Evolutionary conservation across 768 basidiomycete genomes (phyloP).

Genomic region (Clavaria fumosa): DNA sequence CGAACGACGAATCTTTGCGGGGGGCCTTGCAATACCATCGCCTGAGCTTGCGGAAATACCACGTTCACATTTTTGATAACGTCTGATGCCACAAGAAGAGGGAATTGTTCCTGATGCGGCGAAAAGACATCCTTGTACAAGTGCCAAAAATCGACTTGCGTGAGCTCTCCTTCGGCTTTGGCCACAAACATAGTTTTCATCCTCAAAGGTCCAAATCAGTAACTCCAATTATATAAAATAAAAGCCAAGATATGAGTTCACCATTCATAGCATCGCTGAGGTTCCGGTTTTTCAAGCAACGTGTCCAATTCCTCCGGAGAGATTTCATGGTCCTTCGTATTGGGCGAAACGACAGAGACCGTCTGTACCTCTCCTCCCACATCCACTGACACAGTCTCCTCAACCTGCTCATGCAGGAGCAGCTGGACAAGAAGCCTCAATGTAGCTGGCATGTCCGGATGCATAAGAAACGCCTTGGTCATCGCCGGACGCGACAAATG

Average conservation of each 20-base stretch:
- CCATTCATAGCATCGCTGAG: conserved; percentile 76
- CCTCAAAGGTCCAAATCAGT: conserved; percentile 29
- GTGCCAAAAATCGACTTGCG: conserved; percentile 93
- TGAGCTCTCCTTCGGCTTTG: conserved; percentile 64
- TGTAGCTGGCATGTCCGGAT: conserved; percentile 53
- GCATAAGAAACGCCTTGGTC: conserved; percentile 64
- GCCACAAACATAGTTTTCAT: conserved; percentile 82
- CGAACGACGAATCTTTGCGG: conserved; percentile 75
- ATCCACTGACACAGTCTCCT: conserved; percentile 49
- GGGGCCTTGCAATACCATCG: conserved; percentile 67
- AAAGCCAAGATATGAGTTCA: conserved; percentile 14
- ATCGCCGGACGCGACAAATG: conserved; percentile 62
- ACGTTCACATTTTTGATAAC: conserved; percentile 86
- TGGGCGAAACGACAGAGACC: conserved; percentile 33
- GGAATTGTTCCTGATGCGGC: conserved; percentile 37
- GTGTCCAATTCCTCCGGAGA: conserved; percentile 52
- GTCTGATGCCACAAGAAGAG: conserved; percentile 72
- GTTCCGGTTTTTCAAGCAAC: conserved; percentile 47
- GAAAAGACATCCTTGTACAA: conserved; percentile 78
- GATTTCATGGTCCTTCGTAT: conserved; percentile 46
- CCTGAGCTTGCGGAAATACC: conserved; percentile 74
- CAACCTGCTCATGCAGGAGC: conserved; percentile 54
- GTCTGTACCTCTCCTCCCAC: conserved; percentile 45
- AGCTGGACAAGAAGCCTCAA: conserved; percentile 53
- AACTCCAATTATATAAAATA: neutral